These are phyloP conservation scores for Chionographis japonica DNA, from an alignment of 106 monocot genomes.

Conservation along the genomic window DNA sequence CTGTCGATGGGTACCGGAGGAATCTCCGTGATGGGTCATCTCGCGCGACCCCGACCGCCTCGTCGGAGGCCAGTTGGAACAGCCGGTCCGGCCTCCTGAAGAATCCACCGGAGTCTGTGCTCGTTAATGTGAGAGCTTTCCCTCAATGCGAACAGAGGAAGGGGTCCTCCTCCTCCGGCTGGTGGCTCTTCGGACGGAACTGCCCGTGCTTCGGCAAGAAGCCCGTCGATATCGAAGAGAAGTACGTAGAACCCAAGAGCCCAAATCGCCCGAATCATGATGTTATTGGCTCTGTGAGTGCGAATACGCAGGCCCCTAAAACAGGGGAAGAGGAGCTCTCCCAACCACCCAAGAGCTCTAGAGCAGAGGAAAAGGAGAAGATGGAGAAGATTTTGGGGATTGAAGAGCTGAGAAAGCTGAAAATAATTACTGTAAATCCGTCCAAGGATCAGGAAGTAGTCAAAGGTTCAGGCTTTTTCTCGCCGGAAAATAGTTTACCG, in stretches of 20 bases:
- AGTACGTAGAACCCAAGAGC: slow-evolving; percentile 23
- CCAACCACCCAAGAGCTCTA: too few relatives aligned
- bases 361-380: too few relatives aligned
- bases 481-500: neutral
- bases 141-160: slow-evolving; percentile 14
- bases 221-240: slow-evolving; percentile 56
- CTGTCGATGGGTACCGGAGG: slow-evolving; percentile 7
- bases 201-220: slow-evolving; percentile 69
- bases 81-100: slow-evolving; percentile 50
- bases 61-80: slow-evolving; percentile 79
- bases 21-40: slow-evolving; percentile 4
- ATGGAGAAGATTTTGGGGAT: neutral
- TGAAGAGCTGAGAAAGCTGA: slow-evolving; percentile 29
- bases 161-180: neutral
- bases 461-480: too few relatives aligned
- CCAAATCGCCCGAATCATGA: neutral
- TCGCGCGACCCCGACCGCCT: slow-evolving; percentile 28
- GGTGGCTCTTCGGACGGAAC: slow-evolving; percentile 29
- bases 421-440: slow-evolving; percentile 19
- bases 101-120: slow-evolving; percentile 23
- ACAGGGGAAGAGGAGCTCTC: too few relatives aligned
- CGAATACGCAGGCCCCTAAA: too few relatives aligned
- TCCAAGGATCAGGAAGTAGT: neutral
- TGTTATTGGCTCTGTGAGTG: neutral
- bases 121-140: slow-evolving; percentile 18